Evolutionary conservation across 768 basidiomycete species (phyloP).

Genomic region (Pilatotrama ljubarskyi): DNA sequence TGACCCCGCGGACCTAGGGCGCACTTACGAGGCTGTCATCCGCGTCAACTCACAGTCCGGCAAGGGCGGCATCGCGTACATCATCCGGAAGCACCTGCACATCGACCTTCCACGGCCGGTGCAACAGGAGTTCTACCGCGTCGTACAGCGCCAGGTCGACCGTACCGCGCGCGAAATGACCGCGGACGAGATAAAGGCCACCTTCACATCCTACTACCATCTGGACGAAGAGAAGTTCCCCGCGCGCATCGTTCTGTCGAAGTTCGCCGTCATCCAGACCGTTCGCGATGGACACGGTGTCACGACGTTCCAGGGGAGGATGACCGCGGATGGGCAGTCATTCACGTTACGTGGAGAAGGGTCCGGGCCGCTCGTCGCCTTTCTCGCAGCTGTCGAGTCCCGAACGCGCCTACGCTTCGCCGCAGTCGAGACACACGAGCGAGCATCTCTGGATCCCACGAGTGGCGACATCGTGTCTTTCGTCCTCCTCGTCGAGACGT

Average conservation of each 20-base stretch:
- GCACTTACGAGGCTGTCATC: slow-evolving; percentile 97
- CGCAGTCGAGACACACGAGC: slow-evolving; percentile 77
- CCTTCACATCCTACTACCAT: slow-evolving; percentile 71
- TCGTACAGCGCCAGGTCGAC: slow-evolving; percentile 89
- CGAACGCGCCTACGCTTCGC: slow-evolving; percentile 67
- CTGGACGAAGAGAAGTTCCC: slow-evolving; percentile 41
- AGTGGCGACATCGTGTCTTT: neutral
- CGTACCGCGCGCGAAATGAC: slow-evolving; percentile 95
- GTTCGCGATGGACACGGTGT: slow-evolving; percentile 32
- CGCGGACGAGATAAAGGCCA: slow-evolving; percentile 89
- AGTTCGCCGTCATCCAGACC: slow-evolving; percentile 55
- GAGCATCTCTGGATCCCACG: slow-evolving; percentile 76
- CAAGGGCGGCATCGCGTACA: slow-evolving; percentile 96
- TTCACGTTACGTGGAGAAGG: slow-evolving; percentile 71
- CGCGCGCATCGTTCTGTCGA: slow-evolving; percentile 59
- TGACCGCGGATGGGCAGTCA: slow-evolving; percentile 63
- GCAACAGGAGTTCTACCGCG: slow-evolving; percentile 93
- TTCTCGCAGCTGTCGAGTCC: slow-evolving; percentile 57
- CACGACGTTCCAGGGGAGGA: slow-evolving; percentile 59
- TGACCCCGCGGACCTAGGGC: slow-evolving; percentile 94
- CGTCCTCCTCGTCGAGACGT: neutral
- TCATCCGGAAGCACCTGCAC: slow-evolving; percentile 88
- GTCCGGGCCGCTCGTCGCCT: slow-evolving; percentile 90
- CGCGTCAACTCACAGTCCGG: slow-evolving; percentile 99
- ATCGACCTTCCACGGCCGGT: slow-evolving; percentile 95